phyloP scores from a whole-genome alignment of 202 grass and related monocot species.

The Zizania palustris region DNA sequence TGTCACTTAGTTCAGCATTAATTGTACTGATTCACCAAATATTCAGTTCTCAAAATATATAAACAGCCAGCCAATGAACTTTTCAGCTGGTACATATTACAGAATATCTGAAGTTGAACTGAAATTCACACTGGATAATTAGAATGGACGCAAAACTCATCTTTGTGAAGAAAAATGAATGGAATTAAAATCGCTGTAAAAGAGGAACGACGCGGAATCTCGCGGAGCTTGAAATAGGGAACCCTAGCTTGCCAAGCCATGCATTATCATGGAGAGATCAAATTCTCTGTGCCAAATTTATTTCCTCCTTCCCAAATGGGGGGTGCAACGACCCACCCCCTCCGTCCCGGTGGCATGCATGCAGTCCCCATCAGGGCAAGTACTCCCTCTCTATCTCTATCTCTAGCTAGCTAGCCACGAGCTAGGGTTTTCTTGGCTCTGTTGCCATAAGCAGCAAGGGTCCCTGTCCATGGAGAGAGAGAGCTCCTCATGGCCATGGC shows the following conservation, averaged over 20 bases:
- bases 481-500: slow-evolving; percentile 30
- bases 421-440: slow-evolving; percentile 49
- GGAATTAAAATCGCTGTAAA: not conserved
- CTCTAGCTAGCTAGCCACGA: slow-evolving; percentile 5
- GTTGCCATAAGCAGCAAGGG: slow-evolving; percentile 34
- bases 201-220: not conserved
- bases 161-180: not conserved
- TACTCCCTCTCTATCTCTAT: not conserved
- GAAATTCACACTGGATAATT: not conserved
- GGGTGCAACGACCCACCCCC: slow-evolving; percentile 31
- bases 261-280: not conserved
- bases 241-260: not conserved
- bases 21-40: not conserved
- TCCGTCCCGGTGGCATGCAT: slow-evolving; percentile 7
- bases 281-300: slow-evolving; percentile 11
- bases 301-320: slow-evolving; percentile 27
- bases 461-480: slow-evolving; percentile 13
- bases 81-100: not conserved
- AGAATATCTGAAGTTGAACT: not conserved
- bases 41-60: not conserved
- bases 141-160: not conserved
- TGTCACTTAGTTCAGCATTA: not conserved
- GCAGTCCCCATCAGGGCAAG: slow-evolving; percentile 48
- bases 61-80: no score
- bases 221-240: not conserved